These are phyloP conservation scores for Dactylellina haptotyla DNA, from an alignment of 2,329 filamentous ascomycete genomes.

Conservation along the genomic window DNA sequence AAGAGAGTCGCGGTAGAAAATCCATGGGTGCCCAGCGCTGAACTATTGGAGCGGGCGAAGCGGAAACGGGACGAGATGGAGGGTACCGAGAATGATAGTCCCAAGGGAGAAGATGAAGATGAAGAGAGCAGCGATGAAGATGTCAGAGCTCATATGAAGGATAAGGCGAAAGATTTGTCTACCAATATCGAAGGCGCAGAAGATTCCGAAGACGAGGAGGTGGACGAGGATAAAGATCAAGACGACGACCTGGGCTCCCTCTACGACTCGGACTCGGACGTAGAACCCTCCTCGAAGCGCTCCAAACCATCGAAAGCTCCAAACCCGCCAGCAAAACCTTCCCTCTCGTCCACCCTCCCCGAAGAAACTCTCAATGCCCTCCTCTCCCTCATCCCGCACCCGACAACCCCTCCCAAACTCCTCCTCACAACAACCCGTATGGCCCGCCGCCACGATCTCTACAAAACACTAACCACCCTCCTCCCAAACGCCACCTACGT, in stretches of 20 bases:
- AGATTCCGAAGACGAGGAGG: constrained; percentile 44
- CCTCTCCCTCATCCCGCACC: constrained; percentile 61
- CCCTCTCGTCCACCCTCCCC: constrained; percentile 70
- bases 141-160: constrained; percentile 58
- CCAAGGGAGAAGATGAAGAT: constrained; percentile 15
- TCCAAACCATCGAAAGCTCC: constrained; percentile 60
- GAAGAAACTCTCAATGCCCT: constrained; percentile 71
- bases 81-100: not conserved
- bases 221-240: constrained; percentile 64
- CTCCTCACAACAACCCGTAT: constrained; percentile 92
- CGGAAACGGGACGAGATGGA: constrained; percentile 43
- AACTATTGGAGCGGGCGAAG: constrained; percentile 47
- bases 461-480: constrained; percentile 77
- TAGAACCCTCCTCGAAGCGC: constrained; percentile 60
- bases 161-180: constrained; percentile 65
- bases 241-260: constrained; percentile 78
- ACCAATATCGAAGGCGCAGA: constrained; percentile 63
- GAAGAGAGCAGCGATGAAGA: constrained; percentile 62
- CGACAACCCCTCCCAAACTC: constrained; percentile 77
- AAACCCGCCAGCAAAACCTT: constrained; percentile 68
- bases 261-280: constrained; percentile 70
- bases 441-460: constrained; percentile 85
- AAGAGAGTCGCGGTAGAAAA: constrained; percentile 72
- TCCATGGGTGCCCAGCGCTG: constrained; percentile 34
- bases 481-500: constrained; percentile 87